Evolutionary conservation across 2,329 filamentous ascomycete genomes (phyloP).

Genomic region (Pleurostoma richardsiae): DNA sequence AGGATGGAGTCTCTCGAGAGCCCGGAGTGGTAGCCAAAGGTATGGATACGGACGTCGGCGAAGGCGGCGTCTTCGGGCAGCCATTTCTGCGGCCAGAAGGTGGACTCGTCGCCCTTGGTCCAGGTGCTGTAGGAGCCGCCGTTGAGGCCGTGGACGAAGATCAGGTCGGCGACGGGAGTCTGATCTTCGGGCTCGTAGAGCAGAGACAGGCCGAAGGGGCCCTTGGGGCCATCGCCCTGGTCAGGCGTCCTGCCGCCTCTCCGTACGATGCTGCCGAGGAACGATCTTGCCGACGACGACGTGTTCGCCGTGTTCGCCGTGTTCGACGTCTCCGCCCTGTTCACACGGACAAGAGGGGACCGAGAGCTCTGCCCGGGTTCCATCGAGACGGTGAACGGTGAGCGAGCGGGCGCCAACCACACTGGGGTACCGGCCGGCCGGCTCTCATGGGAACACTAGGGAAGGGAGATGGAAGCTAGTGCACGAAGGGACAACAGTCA

Average conservation of each 20-base stretch:
- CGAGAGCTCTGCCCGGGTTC: too few relatives aligned
- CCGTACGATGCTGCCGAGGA: conserved; percentile 2
- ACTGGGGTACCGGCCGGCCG: too few relatives aligned
- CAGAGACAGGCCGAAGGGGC: conserved; percentile 16
- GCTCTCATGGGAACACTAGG: too few relatives aligned
- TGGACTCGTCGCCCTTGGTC: conserved; percentile 14
- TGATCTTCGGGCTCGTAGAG: conserved; percentile 9
- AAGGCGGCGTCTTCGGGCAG: conserved; percentile 23
- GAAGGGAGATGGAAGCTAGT: too few relatives aligned
- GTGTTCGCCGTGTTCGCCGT: not conserved
- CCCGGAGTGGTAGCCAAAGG: conserved; percentile 19
- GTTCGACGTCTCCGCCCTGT: too few relatives aligned
- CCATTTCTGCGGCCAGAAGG: conserved; percentile 28
- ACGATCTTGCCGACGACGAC: conserved; percentile 1
- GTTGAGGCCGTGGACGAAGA: conserved; percentile 34
- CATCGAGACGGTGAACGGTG: too few relatives aligned
- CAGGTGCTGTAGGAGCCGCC: conserved; percentile 28
- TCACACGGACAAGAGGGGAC: too few relatives aligned
- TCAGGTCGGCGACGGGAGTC: conserved; percentile 14
- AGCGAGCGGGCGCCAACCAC: too few relatives aligned
- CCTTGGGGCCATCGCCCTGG: conserved; percentile 7
- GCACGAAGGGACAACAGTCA: too few relatives aligned
- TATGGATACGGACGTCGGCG: conserved; percentile 23
- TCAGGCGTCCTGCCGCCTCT: not conserved
- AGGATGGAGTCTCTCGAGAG: conserved; percentile 14